These are phyloP conservation scores for Gossypium turneri DNA, from an alignment of 345 rosid species.

Conservation along the genomic window DNA sequence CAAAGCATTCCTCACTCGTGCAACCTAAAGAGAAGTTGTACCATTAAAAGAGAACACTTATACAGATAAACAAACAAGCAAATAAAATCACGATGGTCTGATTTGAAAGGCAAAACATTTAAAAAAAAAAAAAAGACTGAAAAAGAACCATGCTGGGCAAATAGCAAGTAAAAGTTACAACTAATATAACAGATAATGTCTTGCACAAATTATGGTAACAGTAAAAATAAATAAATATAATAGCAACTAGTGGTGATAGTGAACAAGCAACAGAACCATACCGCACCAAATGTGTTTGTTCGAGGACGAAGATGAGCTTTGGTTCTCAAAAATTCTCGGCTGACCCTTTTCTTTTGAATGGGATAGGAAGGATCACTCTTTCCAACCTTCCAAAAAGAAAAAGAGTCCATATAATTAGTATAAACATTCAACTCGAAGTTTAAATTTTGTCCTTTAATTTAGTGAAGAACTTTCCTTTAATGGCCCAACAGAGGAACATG, in stretches of 20 bases:
- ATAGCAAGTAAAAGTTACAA: not conserved
- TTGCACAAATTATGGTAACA: not conserved
- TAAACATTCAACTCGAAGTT: not conserved
- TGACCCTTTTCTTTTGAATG: slow-evolving; percentile 89
- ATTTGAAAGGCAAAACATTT: not conserved
- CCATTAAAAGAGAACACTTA: not conserved
- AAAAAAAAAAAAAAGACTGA: not conserved
- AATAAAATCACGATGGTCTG: not conserved
- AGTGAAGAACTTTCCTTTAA: not conserved
- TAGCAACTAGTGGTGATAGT: slow-evolving; percentile 1
- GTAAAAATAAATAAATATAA: not conserved
- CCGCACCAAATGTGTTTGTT: slow-evolving; percentile 94
- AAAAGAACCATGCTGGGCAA: not conserved
- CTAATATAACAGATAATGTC: not conserved
- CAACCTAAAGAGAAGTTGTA: slow-evolving; percentile 45
- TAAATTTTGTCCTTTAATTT: not conserved
- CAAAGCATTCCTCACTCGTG: slow-evolving; percentile 90
- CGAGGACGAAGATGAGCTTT: slow-evolving; percentile 98
- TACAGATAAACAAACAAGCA: not conserved
- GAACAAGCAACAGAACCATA: slow-evolving; percentile 30
- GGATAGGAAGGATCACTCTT: slow-evolving; percentile 89
- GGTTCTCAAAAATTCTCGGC: slow-evolving; percentile 89
- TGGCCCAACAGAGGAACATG: not conserved
- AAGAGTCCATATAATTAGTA: not conserved
- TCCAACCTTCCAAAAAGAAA: slow-evolving; percentile 52